A percentile compares a stretch with the other conserved stretches of the same genome.
Conservation (phyloP, 495 filamentous ascomycete genomes). For the Penicillium waksmanii region DNA sequence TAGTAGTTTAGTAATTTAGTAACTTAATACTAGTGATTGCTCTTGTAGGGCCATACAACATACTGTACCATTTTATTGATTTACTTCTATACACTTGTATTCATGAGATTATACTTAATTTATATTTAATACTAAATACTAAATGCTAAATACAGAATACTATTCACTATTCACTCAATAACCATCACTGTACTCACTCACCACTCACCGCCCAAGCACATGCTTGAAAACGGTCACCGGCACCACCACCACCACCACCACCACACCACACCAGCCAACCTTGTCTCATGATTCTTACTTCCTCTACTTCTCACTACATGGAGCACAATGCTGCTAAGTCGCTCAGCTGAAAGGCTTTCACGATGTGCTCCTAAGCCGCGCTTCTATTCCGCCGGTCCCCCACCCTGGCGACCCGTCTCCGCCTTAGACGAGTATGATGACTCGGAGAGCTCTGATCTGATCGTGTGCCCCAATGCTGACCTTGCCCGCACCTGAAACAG, state of each 20-base stretch:
- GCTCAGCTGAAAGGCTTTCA: constrained; percentile 35
- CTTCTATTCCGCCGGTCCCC: constrained; percentile 39
- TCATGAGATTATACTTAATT: too few relatives aligned
- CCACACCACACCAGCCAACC: not conserved
- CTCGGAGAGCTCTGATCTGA: constrained; percentile 9
- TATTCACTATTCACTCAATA: not conserved
- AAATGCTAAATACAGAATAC: not conserved
- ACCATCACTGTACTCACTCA: not conserved
- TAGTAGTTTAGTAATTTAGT: too few relatives aligned
- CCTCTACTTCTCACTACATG: constrained; percentile 24
- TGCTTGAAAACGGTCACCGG: constrained; percentile 8
- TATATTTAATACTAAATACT: too few relatives aligned
- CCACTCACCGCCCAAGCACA: constrained; percentile 13
- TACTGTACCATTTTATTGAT: too few relatives aligned
- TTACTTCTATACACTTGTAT: too few relatives aligned
- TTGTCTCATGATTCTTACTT: constrained; percentile 4
- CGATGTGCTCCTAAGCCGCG: constrained; percentile 27
- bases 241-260: not conserved
- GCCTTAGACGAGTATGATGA: constrained; percentile 82
- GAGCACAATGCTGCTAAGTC: constrained; percentile 42
- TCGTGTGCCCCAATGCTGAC: constrained; percentile 6
- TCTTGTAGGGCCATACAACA: too few relatives aligned
- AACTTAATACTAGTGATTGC: too few relatives aligned
- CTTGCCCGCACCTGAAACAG: constrained; percentile 40
- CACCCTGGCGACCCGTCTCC: constrained; percentile 79